Evolutionary conservation across 306 rosid species (phyloP).

Genomic region (Notholithocarpus densiflorus): DNA sequence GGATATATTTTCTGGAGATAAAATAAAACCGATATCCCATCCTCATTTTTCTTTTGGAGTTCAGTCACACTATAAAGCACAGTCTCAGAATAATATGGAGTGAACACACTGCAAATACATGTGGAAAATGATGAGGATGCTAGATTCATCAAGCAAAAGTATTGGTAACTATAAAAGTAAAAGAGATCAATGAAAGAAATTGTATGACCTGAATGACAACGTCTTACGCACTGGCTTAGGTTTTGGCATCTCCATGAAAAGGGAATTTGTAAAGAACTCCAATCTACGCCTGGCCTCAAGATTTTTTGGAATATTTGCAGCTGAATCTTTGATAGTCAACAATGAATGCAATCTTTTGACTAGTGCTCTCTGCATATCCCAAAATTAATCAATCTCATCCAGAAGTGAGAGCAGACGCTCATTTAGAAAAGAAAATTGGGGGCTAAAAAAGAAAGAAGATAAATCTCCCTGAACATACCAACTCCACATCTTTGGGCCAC

Average conservation of each 20-base stretch:
- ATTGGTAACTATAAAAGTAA: not conserved
- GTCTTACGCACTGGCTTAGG: constrained; percentile 77
- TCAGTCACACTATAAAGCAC: constrained; percentile 87
- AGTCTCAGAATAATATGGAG: constrained; percentile 90
- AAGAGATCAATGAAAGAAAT: not conserved
- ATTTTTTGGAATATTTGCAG: constrained; percentile 81
- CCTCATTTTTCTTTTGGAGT: constrained; percentile 86
- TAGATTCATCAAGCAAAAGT: constrained; percentile 12
- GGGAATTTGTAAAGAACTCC: constrained; percentile 84
- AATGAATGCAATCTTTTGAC: constrained; percentile 78
- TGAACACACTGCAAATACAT: constrained; percentile 75
- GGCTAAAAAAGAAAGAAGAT: constrained; percentile 6
- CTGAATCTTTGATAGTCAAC: constrained; percentile 90
- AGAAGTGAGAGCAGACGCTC: not conserved
- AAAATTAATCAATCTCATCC: constrained; percentile 19
- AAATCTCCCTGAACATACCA: constrained; percentile 45
- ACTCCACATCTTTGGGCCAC: constrained; percentile 69
- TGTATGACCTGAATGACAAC: constrained; percentile 72
- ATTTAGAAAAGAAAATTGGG: not conserved
- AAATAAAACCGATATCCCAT: constrained; percentile 85
- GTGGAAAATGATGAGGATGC: constrained; percentile 24
- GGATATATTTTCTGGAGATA: constrained; percentile 92
- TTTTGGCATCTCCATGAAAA: constrained; percentile 81
- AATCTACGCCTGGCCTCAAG: constrained; percentile 91
- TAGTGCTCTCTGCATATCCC: constrained; percentile 51